Percentiles rank a stretch among this genome's conserved stretches.
phyloP scores from a whole-genome alignment of 192 early-diverging fungal species.

The Podila minutissima region DNA sequence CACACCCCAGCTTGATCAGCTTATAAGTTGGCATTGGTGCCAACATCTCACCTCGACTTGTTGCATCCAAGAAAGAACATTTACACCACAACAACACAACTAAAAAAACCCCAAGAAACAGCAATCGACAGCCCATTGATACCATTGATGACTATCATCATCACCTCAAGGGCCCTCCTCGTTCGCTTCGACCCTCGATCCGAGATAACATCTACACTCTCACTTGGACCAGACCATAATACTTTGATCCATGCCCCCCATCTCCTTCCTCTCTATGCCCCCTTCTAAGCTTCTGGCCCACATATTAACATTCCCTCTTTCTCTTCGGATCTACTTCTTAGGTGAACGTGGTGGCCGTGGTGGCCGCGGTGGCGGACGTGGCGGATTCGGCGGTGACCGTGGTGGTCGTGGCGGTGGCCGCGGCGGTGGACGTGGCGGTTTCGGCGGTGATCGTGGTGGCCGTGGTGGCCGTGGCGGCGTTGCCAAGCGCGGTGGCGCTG shows the following conservation, averaged over 20 bases:
- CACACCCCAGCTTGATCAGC: not conserved
- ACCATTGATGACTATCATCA: too few species aligned
- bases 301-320: not conserved
- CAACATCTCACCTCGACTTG: too few species aligned
- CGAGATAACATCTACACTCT: not conserved
- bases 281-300: not conserved
- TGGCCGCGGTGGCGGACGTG: conserved; percentile 44
- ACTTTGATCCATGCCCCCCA: not conserved
- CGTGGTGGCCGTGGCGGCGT: conserved; percentile 58
- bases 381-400: conserved; percentile 36
- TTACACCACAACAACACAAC: too few species aligned
- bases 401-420: conserved; percentile 48
- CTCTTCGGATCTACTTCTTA: conserved; percentile 46
- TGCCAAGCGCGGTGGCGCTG: conserved; percentile 62
- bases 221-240: not conserved
- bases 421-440: not conserved
- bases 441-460: conserved; percentile 58
- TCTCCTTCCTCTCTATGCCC: not conserved
- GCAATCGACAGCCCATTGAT: too few species aligned
- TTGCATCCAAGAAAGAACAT: too few species aligned
- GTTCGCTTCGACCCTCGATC: not conserved
- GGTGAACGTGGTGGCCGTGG: conserved; percentile 40
- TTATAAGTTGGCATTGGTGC: not conserved
- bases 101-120: too few species aligned
- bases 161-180: not conserved